Base-by-base conservation (phyloP, 352 stramenopile species). In the Phytophthora nicotianae region DNA sequence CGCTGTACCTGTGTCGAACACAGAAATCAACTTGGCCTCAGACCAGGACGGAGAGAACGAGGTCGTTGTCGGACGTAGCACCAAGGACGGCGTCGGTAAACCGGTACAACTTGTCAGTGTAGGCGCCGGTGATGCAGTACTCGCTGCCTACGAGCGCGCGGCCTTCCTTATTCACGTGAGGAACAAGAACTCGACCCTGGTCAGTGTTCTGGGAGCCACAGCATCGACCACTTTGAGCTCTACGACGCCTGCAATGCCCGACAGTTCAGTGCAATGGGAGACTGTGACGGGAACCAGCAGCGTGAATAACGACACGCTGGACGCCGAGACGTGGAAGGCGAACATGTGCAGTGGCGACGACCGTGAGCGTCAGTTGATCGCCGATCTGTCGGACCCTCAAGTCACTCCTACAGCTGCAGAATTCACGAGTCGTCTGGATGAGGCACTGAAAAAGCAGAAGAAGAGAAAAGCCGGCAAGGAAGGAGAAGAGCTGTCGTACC, bases 121-220 rank as follows among this genome's bases (percentile, higher is more conserved):
- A 13, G 64, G 83, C 41, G 52, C 78, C 11, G 84, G 84, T 19
- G 84, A 91, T 37, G 74, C 75, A 7, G 58, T 93, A 19, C 61
- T 91, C n/a, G 84, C 70, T 5, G 69, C 67, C 0, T 93, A 81
- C 63, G 84, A 91, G 56, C 76, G 81, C 19, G 72, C 66, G 14
- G 73, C 84, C n/a, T 86, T 90, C 42, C 37, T 93, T 17, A 58
- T 91, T 21, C 70, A 79, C n/a, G 79, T 91, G 37, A 79, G 73
- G 56, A 87, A 88, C 69, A 91, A 84, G 63, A 72, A 81, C 61
- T 90, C 84, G 35, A 89, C 84, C 5, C 68, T 93, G 5, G 79
- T 82, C 0, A 91, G 80, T 55, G 84, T 93, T 21, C 50, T 93
- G 0, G 84, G 84, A 47, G 77, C 77, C 4, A 77, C 72, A 4